Evolutionary conservation across 108 stramenopile genomes (phyloP).

Genomic region (Skeletonema tropicum): DNA sequence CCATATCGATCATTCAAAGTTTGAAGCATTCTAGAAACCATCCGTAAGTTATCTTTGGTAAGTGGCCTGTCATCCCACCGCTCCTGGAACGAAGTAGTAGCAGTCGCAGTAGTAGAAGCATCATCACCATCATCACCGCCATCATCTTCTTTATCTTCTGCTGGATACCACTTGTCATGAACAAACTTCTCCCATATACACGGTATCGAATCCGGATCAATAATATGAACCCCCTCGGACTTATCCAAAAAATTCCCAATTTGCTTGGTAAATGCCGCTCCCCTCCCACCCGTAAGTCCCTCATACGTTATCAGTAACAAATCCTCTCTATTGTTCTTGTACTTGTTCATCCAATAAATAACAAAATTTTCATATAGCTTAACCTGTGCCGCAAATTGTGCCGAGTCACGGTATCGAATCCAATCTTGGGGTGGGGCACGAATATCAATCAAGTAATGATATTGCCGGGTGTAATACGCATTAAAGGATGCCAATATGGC

Average conservation of each 20-base stretch:
- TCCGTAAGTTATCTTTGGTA: not conserved
- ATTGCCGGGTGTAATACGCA: not conserved
- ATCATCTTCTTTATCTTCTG: too few species aligned
- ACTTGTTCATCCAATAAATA: not conserved
- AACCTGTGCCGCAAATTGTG: not conserved
- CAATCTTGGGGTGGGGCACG: not conserved
- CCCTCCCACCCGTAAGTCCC: not conserved
- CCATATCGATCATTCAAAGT: not conserved
- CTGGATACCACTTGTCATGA: too few species aligned
- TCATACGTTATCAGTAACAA: not conserved
- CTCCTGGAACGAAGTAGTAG: not conserved
- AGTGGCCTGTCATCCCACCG: not conserved
- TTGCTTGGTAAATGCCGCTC: not conserved
- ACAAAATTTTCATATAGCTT: not conserved
- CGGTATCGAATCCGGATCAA: too few species aligned
- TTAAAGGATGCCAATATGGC: not conserved
- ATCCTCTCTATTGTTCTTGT: not conserved
- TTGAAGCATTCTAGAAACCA: not conserved
- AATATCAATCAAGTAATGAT: not conserved
- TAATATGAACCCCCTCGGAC: too few species aligned
- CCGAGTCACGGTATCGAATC: not conserved
- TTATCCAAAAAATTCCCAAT: not conserved
- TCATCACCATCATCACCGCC: not conserved
- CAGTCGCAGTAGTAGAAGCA: not conserved
- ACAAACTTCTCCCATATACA: too few species aligned